Evolutionary conservation across 1,139 yeast genomes (phyloP).

Genomic region (Kurtzmaniella quercitrusa): DNA sequence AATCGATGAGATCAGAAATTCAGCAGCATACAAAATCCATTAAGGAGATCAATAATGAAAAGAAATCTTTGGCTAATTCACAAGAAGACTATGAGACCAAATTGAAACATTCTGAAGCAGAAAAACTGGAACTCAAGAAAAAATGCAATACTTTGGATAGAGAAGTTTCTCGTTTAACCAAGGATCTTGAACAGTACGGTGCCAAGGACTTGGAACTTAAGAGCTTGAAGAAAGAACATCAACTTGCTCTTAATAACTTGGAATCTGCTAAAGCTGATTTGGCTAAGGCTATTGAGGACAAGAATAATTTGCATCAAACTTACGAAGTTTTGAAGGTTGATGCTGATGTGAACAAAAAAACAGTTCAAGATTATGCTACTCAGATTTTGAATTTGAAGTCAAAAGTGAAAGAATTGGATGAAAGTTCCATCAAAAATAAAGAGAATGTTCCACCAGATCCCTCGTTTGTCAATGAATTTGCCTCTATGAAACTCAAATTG

Average conservation of each 20-base stretch:
- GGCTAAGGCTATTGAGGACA: conserved; percentile 9
- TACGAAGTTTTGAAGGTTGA: conserved; percentile 30
- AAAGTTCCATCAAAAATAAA: conserved; percentile 23
- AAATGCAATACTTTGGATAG: conserved; percentile 2
- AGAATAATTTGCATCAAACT: conserved; percentile 12
- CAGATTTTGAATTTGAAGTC: conserved; percentile 22
- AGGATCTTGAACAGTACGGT: conserved; percentile 5
- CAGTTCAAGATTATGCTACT: conserved; percentile 24
- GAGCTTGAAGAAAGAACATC: conserved; percentile 9
- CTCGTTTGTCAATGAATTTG: conserved; percentile 40
- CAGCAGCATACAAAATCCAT: not conserved
- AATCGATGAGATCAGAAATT: conserved; percentile 3
- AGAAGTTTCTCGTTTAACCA: conserved; percentile 5
- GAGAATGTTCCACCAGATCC: conserved; percentile 37
- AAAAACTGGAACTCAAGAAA: not conserved
- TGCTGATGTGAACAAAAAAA: conserved; percentile 24
- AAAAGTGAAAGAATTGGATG: conserved; percentile 18
- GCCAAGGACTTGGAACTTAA: conserved; percentile 9
- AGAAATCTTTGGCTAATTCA: not conserved
- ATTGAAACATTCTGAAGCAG: not conserved
- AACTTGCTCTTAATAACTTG: conserved; percentile 8
- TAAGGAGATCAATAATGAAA: conserved; percentile 2
- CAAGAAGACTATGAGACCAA: not conserved
- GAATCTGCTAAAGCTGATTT: conserved; percentile 8
- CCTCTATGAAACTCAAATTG: conserved; percentile 46